These are phyloP conservation scores for Wallacemonas collosoma DNA, from an alignment of 208 protist species.

Conservation along the genomic window DNA sequence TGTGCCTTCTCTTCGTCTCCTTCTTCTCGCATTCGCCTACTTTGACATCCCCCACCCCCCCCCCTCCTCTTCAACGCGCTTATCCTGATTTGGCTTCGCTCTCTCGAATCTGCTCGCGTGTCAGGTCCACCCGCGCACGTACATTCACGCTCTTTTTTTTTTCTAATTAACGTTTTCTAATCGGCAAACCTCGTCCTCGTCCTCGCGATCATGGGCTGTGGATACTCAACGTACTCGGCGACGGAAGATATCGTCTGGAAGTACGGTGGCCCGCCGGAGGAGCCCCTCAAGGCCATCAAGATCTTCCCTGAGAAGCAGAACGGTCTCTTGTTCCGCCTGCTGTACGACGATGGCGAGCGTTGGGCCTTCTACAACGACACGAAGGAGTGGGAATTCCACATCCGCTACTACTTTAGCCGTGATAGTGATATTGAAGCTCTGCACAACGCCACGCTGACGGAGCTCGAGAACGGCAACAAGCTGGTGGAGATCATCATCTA, in stretches of 20 bases:
- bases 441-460: slow-evolving; percentile 57
- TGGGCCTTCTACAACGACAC: slow-evolving; percentile 85
- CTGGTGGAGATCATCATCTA: slow-evolving; percentile 73
- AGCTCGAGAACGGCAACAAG: slow-evolving; percentile 60
- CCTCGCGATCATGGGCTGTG: slow-evolving; percentile 47
- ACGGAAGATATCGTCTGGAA: slow-evolving; percentile 78
- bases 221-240: slow-evolving; percentile 65
- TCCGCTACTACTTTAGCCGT: slow-evolving; percentile 59
- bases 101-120: too few species aligned
- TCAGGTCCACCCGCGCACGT: too few species aligned
- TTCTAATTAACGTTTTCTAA: slow-evolving; percentile 6
- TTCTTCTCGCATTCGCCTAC: slow-evolving; percentile 3
- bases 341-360: slow-evolving; percentile 59
- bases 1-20: neutral
- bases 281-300: slow-evolving; percentile 61
- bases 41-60: neutral
- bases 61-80: too few species aligned
- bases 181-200: neutral
- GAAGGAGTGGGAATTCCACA: slow-evolving; percentile 74
- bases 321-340: slow-evolving; percentile 65
- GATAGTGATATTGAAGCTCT: slow-evolving; percentile 61
- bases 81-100: too few species aligned
- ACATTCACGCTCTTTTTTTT: slow-evolving; percentile 1
- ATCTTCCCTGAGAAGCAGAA: slow-evolving; percentile 73
- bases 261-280: slow-evolving; percentile 49